Percentiles rank a stretch among this genome's conserved stretches.
phyloP scores from a whole-genome alignment of 371 early-diverging fungal genomes.

The Actinomortierella wolfii region DNA sequence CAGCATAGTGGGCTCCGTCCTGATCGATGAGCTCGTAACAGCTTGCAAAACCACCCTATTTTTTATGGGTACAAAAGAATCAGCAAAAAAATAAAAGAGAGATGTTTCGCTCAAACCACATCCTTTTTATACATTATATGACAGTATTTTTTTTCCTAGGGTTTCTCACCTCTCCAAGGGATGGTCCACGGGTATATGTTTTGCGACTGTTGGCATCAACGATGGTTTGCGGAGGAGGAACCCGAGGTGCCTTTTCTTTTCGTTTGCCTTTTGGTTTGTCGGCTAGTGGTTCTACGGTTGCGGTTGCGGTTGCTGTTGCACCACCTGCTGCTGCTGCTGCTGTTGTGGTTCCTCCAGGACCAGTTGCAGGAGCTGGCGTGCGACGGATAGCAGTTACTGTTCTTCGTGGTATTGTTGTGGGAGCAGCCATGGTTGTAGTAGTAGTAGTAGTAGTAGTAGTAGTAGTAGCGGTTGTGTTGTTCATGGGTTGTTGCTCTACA shows the following conservation, averaged over 20 bases:
- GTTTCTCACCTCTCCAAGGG: conserved; percentile 35
- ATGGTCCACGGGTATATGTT: conserved; percentile 24
- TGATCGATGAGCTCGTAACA: conserved; percentile 71
- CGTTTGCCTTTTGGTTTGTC: conserved; percentile 31
- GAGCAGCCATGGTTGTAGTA: too few species aligned
- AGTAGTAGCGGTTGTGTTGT: too few species aligned
- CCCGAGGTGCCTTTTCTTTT: conserved; percentile 33
- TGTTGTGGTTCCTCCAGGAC: too few species aligned
- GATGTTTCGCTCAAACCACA: too few species aligned
- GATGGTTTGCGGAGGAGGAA: conserved; percentile 32
- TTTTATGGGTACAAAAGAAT: neutral
- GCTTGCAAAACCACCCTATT: conserved; percentile 91
- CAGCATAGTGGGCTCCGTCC: conserved; percentile 62
- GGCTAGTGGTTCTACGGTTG: neutral
- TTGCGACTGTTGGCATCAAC: conserved; percentile 9
- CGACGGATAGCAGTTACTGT: too few species aligned
- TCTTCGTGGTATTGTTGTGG: too few species aligned
- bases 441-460: too few species aligned
- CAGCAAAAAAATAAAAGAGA: neutral
- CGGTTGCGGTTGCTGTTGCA: too few species aligned
- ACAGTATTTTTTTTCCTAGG: neutral
- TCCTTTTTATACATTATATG: neutral
- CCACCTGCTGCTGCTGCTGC: too few species aligned
- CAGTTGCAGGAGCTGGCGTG: too few species aligned
- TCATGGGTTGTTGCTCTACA: too few species aligned